These are phyloP conservation scores for Fusarium sp. DNA, from an alignment of 2,329 filamentous ascomycete genomes.

Conservation along the genomic window DNA sequence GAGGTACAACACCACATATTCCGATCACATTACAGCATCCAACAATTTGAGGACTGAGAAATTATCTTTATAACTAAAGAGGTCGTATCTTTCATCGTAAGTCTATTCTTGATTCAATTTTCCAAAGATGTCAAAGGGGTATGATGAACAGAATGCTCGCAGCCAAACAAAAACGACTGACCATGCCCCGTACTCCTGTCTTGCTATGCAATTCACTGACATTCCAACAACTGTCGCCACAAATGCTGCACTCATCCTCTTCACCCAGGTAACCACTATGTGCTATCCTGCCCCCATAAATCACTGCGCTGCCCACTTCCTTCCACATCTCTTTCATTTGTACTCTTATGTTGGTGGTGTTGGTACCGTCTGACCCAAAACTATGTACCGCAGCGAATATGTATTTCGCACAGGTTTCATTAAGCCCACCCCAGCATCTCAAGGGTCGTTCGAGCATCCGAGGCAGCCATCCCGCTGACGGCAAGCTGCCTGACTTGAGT, in stretches of 20 bases:
- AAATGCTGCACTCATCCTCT: slow-evolving; percentile 45
- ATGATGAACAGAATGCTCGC: slow-evolving; percentile 50
- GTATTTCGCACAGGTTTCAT: slow-evolving; percentile 34
- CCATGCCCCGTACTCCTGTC: slow-evolving; percentile 47
- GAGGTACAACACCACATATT: background rate
- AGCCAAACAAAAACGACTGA: slow-evolving; percentile 46
- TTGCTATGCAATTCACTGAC: slow-evolving; percentile 50
- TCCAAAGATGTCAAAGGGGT: slow-evolving; percentile 48
- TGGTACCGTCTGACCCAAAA: slow-evolving; percentile 43
- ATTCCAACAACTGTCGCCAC: slow-evolving; percentile 51
- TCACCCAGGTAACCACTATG: slow-evolving; percentile 38
- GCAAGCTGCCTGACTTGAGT: slow-evolving; percentile 71
- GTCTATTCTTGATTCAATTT: slow-evolving; percentile 48
- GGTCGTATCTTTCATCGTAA: slow-evolving; percentile 47
- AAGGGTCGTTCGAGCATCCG: slow-evolving; percentile 68
- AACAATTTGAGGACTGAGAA: slow-evolving; percentile 6
- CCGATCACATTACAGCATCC: background rate
- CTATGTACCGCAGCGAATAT: slow-evolving; percentile 46
- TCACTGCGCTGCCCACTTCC: slow-evolving; percentile 26
- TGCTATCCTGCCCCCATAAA: slow-evolving; percentile 36
- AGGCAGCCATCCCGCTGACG: slow-evolving; percentile 66
- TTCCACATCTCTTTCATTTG: slow-evolving; percentile 23
- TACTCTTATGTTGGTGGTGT: slow-evolving; percentile 13
- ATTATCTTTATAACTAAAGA: slow-evolving; percentile 42
- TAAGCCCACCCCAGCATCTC: slow-evolving; percentile 69